Evolutionary conservation across 306 rosid genomes (phyloP), one percentile per base, ranked within the genome.

Genomic region (Lathyrus oleraceus): DNA sequence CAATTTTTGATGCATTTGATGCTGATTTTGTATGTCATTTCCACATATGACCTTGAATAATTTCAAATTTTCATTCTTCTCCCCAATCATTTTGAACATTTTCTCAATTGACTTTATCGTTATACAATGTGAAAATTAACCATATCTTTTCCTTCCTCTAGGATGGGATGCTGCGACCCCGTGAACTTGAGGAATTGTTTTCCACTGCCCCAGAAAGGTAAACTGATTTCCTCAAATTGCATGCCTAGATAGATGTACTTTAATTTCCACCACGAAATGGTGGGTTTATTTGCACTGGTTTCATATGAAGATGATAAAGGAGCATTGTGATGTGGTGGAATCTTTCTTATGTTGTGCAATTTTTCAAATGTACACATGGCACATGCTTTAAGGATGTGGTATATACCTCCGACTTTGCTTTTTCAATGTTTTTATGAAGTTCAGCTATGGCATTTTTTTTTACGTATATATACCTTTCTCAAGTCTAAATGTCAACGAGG

Each of bases 161-260:
- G 99, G 97, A 94, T 81, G 96, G 97, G 71, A 82, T 78, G 83
- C 78, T 94, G 45, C 81, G 84, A 66, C 86, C 99, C 58, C 97
- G 88, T 35, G 99, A 94, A 76, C 69, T 91, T 59, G 97, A 84
- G 11, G 99, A 94, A 77, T 69, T 94, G 67, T 94, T 94, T 87
- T 94, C 99, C 54, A 94, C 97, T 21, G 96, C 99, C 75, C 97
- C 99, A 0, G 96, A 89, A 73, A 85, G 97, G 99, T 94, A 85
- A 67, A 64, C 70, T 73, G 47, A 14, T 53, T 64, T 11, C 36
- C 76, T 15, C 40, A 42, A 8, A 16, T 68, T 32, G 38, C 56
- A 10, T 14, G 45, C n/a, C 52, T 3, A 43, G 15, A 20, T 39
- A 23, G n/a, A 38, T 45, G 56, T 63, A 5, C 57, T 56, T 77